These are phyloP conservation scores for Fremontodendron californicum DNA, from an alignment of 345 rosid species.

Conservation along the genomic window DNA sequence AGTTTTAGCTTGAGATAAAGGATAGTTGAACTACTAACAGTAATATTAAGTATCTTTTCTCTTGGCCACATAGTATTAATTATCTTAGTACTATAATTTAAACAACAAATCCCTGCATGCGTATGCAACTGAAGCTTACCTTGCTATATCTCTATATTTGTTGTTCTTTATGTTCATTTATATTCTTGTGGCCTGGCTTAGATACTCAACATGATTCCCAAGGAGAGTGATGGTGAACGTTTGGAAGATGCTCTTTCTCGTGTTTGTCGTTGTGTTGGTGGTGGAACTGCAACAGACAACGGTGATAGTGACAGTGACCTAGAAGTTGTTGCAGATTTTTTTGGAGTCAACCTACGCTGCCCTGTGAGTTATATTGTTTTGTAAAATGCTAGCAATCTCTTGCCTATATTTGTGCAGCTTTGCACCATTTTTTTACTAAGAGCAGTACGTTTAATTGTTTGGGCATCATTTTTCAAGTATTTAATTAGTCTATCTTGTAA, in stretches of 20 bases:
- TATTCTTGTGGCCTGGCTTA: constrained; percentile 24
- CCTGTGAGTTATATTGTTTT: constrained; percentile 58
- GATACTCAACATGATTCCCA: constrained; percentile 78
- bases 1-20: not conserved
- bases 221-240: constrained; percentile 74
- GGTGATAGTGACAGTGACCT: constrained; percentile 97
- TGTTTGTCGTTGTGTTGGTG: constrained; percentile 88
- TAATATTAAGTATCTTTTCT: not conserved
- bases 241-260: constrained; percentile 92
- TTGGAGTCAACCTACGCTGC: constrained; percentile 85
- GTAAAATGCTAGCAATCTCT: not conserved
- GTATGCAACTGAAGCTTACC: not conserved
- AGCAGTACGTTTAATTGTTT: not conserved
- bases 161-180: not conserved
- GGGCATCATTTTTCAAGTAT: not conserved
- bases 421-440: not conserved
- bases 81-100: not conserved
- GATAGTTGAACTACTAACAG: not conserved
- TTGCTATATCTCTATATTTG: not conserved
- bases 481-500: not conserved
- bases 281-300: constrained; percentile 70
- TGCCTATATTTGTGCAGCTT: not conserved
- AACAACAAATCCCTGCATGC: not conserved
- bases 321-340: constrained; percentile 91
- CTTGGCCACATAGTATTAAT: not conserved